Evolutionary conservation across 73 alveolate genomes (phyloP).

Genomic region (Paramecium pentaurelia): DNA sequence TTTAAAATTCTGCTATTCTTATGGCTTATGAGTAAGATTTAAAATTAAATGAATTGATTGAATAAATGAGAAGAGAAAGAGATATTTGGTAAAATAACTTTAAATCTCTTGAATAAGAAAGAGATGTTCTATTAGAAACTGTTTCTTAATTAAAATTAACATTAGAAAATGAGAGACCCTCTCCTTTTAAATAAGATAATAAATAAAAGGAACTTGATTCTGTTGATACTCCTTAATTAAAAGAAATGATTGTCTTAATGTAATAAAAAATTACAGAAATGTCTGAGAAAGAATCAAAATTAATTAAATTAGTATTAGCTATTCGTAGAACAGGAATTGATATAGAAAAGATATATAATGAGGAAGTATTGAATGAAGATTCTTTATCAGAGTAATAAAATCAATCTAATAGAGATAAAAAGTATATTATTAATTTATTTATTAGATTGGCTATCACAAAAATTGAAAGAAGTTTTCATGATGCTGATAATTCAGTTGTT

Average conservation of each 20-base stretch:
- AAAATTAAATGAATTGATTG: background rate
- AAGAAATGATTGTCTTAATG: background rate
- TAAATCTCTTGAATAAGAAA: slow-evolving; percentile 10
- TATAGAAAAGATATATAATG: slow-evolving; percentile 47
- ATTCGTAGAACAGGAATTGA: slow-evolving; percentile 28
- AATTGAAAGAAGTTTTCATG: slow-evolving; percentile 16
- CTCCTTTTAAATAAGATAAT: background rate
- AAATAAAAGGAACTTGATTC: background rate
- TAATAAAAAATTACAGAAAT: slow-evolving; percentile 22
- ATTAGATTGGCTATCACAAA: background rate
- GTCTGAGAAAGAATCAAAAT: slow-evolving; percentile 35
- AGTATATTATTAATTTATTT: background rate
- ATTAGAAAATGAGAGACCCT: background rate
- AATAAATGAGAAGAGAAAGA: slow-evolving; percentile 37
- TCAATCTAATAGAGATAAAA: background rate
- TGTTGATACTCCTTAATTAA: background rate
- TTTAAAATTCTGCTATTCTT: background rate
- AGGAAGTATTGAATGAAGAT: slow-evolving; percentile 44
- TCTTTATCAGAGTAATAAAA: background rate
- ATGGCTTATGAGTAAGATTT: slow-evolving; percentile 36
- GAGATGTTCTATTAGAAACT: slow-evolving; percentile 35
- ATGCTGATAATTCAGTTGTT: slow-evolving; percentile 49
- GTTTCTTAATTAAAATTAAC: slow-evolving; percentile 18
- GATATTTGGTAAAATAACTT: slow-evolving; percentile 30
- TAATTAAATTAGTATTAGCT: slow-evolving; percentile 30